Conservation (phyloP, 371 early-diverging fungal genomes). For the Mucor plumbeus region DNA sequence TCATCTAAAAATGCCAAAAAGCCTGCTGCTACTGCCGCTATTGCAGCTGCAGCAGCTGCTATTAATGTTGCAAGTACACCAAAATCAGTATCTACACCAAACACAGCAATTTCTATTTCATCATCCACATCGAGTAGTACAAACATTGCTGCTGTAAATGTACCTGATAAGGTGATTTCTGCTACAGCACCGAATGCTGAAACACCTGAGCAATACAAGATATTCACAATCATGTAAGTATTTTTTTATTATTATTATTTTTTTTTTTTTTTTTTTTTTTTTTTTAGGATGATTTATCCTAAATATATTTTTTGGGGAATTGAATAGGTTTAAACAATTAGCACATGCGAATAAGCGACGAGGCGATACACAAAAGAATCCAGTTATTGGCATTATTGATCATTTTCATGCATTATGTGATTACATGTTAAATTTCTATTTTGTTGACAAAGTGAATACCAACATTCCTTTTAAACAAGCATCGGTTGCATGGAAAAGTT, state of each 20-base stretch:
- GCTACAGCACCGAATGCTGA: slow-evolving; percentile 43
- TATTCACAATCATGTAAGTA: slow-evolving; percentile 33
- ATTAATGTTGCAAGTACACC: background rate
- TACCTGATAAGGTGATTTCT: slow-evolving; percentile 4
- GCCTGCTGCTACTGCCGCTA: background rate
- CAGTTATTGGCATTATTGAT: slow-evolving; percentile 35
- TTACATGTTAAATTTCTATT: slow-evolving; percentile 44
- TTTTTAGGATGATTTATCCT: background rate
- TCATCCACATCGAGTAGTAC: background rate
- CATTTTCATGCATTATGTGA: slow-evolving; percentile 44
- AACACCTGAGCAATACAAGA: slow-evolving; percentile 32
- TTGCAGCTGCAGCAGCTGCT: too few species aligned
- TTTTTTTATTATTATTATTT: background rate
- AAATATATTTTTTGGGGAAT: background rate
- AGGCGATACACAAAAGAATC: slow-evolving; percentile 30
- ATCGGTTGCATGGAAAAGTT: slow-evolving; percentile 32
- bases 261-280: background rate
- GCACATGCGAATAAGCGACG: slow-evolving; percentile 43
- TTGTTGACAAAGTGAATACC: slow-evolving; percentile 22
- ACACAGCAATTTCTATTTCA: background rate
- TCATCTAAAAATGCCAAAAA: background rate
- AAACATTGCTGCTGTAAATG: slow-evolving; percentile 5
- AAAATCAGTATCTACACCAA: background rate
- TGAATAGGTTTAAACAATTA: slow-evolving; percentile 37
- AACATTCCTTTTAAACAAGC: slow-evolving; percentile 13